Evolutionary conservation across 1,139 yeast genomes (phyloP).

Genomic region (Suhomyces taliae): DNA sequence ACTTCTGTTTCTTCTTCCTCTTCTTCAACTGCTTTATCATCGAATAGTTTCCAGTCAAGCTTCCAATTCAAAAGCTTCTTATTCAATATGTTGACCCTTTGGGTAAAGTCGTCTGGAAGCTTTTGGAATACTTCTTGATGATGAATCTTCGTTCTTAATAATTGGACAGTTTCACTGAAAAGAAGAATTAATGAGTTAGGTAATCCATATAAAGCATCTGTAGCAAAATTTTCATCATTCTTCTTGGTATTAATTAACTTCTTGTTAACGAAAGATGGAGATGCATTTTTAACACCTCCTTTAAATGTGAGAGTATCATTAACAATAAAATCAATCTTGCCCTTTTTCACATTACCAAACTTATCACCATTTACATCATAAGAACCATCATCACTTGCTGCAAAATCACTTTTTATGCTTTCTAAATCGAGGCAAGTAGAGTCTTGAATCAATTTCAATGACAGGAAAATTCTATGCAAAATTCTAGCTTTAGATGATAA

Average conservation of each 20-base stretch:
- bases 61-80: slow-evolving; percentile 61
- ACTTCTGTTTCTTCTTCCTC: slow-evolving; percentile 8
- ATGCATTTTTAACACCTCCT: slow-evolving; percentile 20
- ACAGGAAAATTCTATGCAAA: slow-evolving; percentile 75
- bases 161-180: slow-evolving; percentile 68
- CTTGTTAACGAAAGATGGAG: slow-evolving; percentile 46
- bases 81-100: slow-evolving; percentile 50
- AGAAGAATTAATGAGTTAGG: slow-evolving; percentile 77
- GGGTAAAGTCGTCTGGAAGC: slow-evolving; percentile 45
- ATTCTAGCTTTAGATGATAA: slow-evolving; percentile 75
- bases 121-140: slow-evolving; percentile 34
- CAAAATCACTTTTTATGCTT: slow-evolving; percentile 39
- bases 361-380: slow-evolving; percentile 45
- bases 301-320: slow-evolving; percentile 23
- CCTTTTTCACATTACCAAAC: slow-evolving; percentile 28
- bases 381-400: slow-evolving; percentile 29
- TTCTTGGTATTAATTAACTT: slow-evolving; percentile 46
- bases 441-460: slow-evolving; percentile 73
- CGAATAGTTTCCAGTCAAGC: slow-evolving; percentile 58
- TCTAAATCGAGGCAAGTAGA: slow-evolving; percentile 58
- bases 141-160: slow-evolving; percentile 62
- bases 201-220: slow-evolving; percentile 80
- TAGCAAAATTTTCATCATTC: slow-evolving; percentile 60
- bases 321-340: slow-evolving; percentile 49
- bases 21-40: slow-evolving; percentile 5